phyloP scores from a whole-genome alignment of 805 yeast genomes.

The Starmerella vaccinii region DNA sequence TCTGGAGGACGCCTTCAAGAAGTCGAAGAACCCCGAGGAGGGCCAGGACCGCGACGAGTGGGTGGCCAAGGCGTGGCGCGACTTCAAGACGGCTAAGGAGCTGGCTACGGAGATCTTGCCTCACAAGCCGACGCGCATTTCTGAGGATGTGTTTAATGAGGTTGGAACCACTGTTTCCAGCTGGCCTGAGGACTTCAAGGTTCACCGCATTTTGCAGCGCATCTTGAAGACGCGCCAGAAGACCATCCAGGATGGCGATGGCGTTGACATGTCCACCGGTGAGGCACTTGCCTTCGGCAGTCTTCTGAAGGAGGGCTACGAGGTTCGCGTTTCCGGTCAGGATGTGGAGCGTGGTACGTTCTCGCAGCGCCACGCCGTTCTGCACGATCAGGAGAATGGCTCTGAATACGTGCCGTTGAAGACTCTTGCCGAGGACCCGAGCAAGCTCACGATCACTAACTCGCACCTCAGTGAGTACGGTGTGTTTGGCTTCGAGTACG shows the following conservation, averaged over 20 bases:
- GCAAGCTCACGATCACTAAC: slow-evolving; percentile 78
- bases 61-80: slow-evolving; percentile 99
- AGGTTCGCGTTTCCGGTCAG: slow-evolving; percentile 96
- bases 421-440: slow-evolving; percentile 69
- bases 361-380: slow-evolving; percentile 97
- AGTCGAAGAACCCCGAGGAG: slow-evolving; percentile 84
- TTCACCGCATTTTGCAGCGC: slow-evolving; percentile 93
- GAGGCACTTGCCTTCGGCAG: slow-evolving; percentile 98
- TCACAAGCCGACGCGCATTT: slow-evolving; percentile 89
- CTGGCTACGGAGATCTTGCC: slow-evolving; percentile 92
- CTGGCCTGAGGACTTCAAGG: slow-evolving; percentile 77
- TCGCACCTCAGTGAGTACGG: slow-evolving; percentile 97
- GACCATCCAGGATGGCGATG: slow-evolving; percentile 77
- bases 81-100: slow-evolving; percentile 94
- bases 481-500: slow-evolving; percentile 98
- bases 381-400: slow-evolving; percentile 91
- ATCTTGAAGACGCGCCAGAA: slow-evolving; percentile 80
- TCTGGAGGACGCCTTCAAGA: slow-evolving; percentile 79
- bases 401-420: slow-evolving; percentile 75
- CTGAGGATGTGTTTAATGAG: slow-evolving; percentile 56
- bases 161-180: slow-evolving; percentile 71
- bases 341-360: slow-evolving; percentile 99
- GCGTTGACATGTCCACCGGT: slow-evolving; percentile 99
- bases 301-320: slow-evolving; percentile 82
- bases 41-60: slow-evolving; percentile 70